Evolutionary conservation across 768 basidiomycete species (phyloP).

Genomic region (Artomyces pyxidatus): DNA sequence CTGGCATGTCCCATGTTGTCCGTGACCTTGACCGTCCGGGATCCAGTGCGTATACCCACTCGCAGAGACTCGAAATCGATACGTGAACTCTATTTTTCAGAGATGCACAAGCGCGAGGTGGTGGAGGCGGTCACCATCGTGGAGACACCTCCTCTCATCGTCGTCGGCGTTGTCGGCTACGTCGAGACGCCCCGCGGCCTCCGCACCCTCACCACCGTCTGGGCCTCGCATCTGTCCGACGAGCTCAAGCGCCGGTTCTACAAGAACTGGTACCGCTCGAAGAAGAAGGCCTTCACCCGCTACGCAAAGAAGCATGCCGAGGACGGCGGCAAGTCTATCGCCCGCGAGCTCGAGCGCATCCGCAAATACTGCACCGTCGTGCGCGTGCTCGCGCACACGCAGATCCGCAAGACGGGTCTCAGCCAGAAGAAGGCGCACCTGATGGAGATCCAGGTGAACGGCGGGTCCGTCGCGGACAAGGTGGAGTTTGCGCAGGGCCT

Average conservation of each 20-base stretch:
- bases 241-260: slow-evolving; percentile 99
- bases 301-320: slow-evolving; percentile 99
- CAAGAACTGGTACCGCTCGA: slow-evolving; percentile 99
- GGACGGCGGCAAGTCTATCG: slow-evolving; percentile 83
- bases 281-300: slow-evolving; percentile 99
- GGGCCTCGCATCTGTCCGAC: slow-evolving; percentile 96
- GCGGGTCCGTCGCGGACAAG: slow-evolving; percentile 93
- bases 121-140: slow-evolving; percentile 96
- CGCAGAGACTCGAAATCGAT: background rate
- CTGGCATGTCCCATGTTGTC: slow-evolving; percentile 99
- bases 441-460: slow-evolving; percentile 99
- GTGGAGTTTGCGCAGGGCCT: slow-evolving; percentile 89
- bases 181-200: slow-evolving; percentile 99
- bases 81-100: slow-evolving; percentile 32
- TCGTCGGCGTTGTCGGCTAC: slow-evolving; percentile 98
- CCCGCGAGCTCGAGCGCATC: slow-evolving; percentile 97
- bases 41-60: slow-evolving; percentile 66
- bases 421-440: slow-evolving; percentile 99
- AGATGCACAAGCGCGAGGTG: slow-evolving; percentile 99
- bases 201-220: slow-evolving; percentile 96
- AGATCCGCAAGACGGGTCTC: slow-evolving; percentile 96
- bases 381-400: slow-evolving; percentile 98
- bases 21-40: slow-evolving; percentile 99
- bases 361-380: slow-evolving; percentile 99
- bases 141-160: slow-evolving; percentile 94